Conservation (phyloP, 495 filamentous ascomycete genomes). For the Antarctomyces pellizariae region DNA sequence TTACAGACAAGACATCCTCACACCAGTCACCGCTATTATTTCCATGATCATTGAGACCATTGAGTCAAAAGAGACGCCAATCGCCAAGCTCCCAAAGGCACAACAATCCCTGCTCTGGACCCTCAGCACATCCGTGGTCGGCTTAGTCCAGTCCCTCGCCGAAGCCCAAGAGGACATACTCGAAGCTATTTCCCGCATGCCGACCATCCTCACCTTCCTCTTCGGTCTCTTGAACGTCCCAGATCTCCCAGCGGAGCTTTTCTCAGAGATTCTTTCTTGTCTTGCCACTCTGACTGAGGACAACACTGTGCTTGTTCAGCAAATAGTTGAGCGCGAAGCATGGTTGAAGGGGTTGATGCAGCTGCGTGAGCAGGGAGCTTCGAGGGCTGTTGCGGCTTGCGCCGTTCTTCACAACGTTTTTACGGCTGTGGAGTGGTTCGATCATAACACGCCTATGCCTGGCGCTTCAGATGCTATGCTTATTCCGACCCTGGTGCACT, state of each 20-base stretch:
- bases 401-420: conserved; percentile 30
- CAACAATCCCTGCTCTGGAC: conserved; percentile 25
- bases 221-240: conserved; percentile 21
- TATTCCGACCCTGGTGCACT: conserved; percentile 18
- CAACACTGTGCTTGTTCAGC: conserved; percentile 20
- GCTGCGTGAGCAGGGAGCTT: conserved; percentile 11
- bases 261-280: conserved; percentile 20
- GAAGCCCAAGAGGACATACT: conserved; percentile 29
- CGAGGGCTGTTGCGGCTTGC: conserved; percentile 21
- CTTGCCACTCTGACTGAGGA: conserved; percentile 31
- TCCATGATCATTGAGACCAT: conserved; percentile 21
- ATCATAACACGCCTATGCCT: conserved; percentile 21
- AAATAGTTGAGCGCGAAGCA: conserved; percentile 16
- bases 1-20: conserved; percentile 30
- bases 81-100: conserved; percentile 20
- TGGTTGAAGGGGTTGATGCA: conserved; percentile 5
- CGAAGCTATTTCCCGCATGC: conserved; percentile 21
- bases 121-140: conserved; percentile 22
- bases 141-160: conserved; percentile 21
- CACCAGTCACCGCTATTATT: conserved; percentile 25
- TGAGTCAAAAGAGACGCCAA: conserved; percentile 14
- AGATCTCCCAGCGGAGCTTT: conserved; percentile 16
- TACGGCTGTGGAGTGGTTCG: conserved; percentile 20
- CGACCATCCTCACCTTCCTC: conserved; percentile 23
- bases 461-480: conserved; percentile 23